Base-by-base conservation (phyloP, 345 rosid genomes). In the Aquilaria sinensis region DNA sequence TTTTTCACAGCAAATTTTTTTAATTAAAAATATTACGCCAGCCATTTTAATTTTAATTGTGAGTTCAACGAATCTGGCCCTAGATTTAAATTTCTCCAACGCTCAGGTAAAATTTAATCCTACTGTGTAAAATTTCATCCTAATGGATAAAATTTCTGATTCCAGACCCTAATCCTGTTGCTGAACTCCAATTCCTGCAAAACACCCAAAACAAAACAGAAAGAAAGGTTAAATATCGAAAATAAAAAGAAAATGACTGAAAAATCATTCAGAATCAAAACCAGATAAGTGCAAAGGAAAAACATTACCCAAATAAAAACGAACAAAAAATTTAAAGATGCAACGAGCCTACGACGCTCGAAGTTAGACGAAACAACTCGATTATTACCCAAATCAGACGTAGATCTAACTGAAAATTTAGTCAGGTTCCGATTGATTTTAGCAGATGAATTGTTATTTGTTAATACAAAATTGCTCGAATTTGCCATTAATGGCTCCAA, bases 401-500 rank as follows among this genome's bases (percentile, higher is more conserved):
- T 37, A 51, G 10, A 5, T 0, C 53, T 41, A 52, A 46, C 31
- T 54, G 53, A 58, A 64, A 9, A 16, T 29, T 2, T 53, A 12
- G 43, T 54, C 8, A 45, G 10, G 29, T 45, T 9, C 6, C 50
- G 31, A 1, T 16, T 31, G 1, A 10, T 11, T 12, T 54, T 64
- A 33, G 2, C 15, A 5, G 53, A 43, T 54, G 31, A 13, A 48
- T 53, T 12, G 10, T 64, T 54, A 30, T 8, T 7, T 30, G 1
- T 29, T 31, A 23, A 14, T 45, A 15, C 31, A 54, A 63, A 53
- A 30, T 51, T 9, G 52, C 32, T 30, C 60, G 41, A 45, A 54
- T 64, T 64, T 64, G 67, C 60, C 52, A 64, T 64, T 64, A 37
- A 37, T 41, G 45, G 43, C 56, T 49, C 46, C 45, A 60, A 54